phyloP scores from a whole-genome alignment of 192 early-diverging fungal species.

The Coemansia sp. region DNA sequence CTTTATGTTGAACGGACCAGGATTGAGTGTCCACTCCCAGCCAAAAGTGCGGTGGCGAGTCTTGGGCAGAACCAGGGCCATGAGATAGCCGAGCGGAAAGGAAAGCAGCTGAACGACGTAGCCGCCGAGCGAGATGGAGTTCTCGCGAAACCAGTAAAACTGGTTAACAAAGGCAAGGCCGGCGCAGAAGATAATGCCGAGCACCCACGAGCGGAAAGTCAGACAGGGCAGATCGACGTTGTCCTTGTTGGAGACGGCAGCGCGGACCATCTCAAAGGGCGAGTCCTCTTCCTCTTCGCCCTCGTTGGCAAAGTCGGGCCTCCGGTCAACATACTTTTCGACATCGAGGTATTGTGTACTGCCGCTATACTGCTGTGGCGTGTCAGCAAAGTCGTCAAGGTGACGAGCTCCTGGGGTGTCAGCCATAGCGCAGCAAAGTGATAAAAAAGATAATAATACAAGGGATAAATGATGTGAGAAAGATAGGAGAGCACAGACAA shows the following conservation, averaged over 20 bases:
- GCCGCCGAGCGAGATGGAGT: slow-evolving; percentile 66
- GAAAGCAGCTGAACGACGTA: slow-evolving; percentile 73
- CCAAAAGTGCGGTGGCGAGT: slow-evolving; percentile 55
- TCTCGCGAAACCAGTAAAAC: slow-evolving; percentile 86
- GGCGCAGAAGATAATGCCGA: slow-evolving; percentile 65
- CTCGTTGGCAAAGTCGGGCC: slow-evolving; percentile 3
- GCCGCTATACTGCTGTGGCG: not conserved
- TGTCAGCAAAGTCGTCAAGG: not conserved
- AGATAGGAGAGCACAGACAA: slow-evolving; percentile 2
- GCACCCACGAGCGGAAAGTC: slow-evolving; percentile 74
- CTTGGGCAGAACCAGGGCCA: slow-evolving; percentile 63
- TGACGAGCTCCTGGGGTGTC: slow-evolving; percentile 4
- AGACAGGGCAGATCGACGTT: slow-evolving; percentile 61
- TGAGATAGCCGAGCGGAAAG: slow-evolving; percentile 69
- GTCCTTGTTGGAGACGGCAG: slow-evolving; percentile 69
- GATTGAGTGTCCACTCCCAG: slow-evolving; percentile 64
- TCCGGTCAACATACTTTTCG: slow-evolving; percentile 1
- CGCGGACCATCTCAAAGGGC: slow-evolving; percentile 72
- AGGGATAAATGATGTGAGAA: not conserved
- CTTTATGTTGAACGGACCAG: slow-evolving; percentile 86
- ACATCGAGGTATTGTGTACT: not conserved
- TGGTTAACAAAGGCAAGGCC: slow-evolving; percentile 72
- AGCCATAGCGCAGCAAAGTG: not conserved
- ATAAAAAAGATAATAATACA: slow-evolving; percentile 1
- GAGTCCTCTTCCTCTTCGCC: slow-evolving; percentile 40